Conservation (phyloP, 495 filamentous ascomycete genomes). For the Penicillium paxilli region DNA sequence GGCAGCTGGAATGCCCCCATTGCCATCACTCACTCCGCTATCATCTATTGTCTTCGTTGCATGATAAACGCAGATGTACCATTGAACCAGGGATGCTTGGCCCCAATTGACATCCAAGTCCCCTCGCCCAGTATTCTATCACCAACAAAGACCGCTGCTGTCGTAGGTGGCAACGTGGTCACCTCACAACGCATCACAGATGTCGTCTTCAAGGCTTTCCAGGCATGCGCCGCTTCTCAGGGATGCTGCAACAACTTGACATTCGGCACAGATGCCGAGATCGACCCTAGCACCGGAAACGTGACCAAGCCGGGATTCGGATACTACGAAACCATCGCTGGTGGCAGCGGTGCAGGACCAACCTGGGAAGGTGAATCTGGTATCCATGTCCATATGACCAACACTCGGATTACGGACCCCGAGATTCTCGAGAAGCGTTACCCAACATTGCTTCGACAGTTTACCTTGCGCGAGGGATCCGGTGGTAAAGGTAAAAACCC, state of each 20-base stretch:
- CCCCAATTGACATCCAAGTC: conserved; percentile 82
- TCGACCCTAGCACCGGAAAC: conserved; percentile 73
- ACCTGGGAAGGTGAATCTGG: conserved; percentile 87
- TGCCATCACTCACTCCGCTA: conserved; percentile 91
- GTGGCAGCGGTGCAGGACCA: conserved; percentile 84
- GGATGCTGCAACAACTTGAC: conserved; percentile 87
- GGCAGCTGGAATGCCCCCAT: conserved; percentile 94
- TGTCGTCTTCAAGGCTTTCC: conserved; percentile 88
- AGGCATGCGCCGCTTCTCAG: conserved; percentile 86
- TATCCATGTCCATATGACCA: conserved; percentile 98
- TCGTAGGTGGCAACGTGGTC: conserved; percentile 94
- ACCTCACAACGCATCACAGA: conserved; percentile 92
- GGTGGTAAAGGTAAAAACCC: conserved; percentile 74
- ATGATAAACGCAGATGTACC: conserved; percentile 94
- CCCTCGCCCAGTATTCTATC: conserved; percentile 80
- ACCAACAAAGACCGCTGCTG: conserved; percentile 83
- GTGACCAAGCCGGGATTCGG: conserved; percentile 80
- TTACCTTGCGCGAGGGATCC: conserved; percentile 66
- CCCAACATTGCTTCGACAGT: conserved; percentile 82
- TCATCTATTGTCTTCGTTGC: conserved; percentile 94
- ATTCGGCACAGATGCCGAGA: conserved; percentile 43
- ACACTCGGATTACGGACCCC: conserved; percentile 93
- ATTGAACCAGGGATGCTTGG: conserved; percentile 93
- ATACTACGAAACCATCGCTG: conserved; percentile 97
- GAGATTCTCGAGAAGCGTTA: conserved; percentile 97